Conservation (phyloP, 495 filamentous ascomycete species). For the Penicillium silybi region DNA sequence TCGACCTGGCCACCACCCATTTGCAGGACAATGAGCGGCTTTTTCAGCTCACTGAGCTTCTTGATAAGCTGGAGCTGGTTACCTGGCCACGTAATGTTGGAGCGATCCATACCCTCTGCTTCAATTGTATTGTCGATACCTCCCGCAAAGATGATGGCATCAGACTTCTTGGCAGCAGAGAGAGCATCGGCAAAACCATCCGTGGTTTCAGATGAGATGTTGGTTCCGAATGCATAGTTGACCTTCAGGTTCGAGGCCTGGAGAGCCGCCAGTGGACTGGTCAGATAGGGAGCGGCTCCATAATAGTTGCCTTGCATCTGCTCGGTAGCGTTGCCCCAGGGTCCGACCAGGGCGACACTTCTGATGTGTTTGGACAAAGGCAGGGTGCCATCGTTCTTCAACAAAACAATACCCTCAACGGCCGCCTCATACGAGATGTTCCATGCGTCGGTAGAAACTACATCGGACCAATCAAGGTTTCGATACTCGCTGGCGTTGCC, state of each 20-base stretch:
- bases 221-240: conserved; percentile 45
- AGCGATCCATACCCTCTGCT: conserved; percentile 51
- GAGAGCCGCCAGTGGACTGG: conserved; percentile 49
- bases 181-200: conserved; percentile 40
- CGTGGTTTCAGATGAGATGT: conserved; percentile 39
- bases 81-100: conserved; percentile 54
- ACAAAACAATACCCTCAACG: conserved; percentile 53
- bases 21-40: conserved; percentile 55
- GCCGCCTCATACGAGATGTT: conserved; percentile 57
- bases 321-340: conserved; percentile 55
- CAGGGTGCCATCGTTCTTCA: conserved; percentile 59
- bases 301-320: conserved; percentile 62
- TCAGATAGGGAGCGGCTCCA: conserved; percentile 53
- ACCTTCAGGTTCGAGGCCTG: conserved; percentile 37
- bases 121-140: conserved; percentile 58
- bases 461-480: conserved; percentile 48
- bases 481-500: conserved; percentile 44
- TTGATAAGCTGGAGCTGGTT: conserved; percentile 54
- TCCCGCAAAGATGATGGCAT: conserved; percentile 54
- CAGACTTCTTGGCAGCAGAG: conserved; percentile 46
- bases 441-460: conserved; percentile 47
- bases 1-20: conserved; percentile 60
- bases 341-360: conserved; percentile 55
- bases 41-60: conserved; percentile 44
- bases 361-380: conserved; percentile 40